Evolutionary conservation across 768 basidiomycete genomes (phyloP).

Genomic region (Termitomyces titanicus): DNA sequence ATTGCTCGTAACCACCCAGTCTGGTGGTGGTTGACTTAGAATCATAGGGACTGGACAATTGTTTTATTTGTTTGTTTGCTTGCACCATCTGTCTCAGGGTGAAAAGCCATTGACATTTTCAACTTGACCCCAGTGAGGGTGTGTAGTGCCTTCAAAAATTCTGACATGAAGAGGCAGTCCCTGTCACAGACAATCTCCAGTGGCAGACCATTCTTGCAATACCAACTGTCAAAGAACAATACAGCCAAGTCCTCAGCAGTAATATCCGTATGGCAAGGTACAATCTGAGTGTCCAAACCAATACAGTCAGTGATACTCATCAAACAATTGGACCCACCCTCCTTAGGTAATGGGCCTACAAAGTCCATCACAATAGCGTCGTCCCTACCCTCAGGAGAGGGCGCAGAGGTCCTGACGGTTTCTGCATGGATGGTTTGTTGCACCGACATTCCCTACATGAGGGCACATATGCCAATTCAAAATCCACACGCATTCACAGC

Average conservation of each 20-base stretch:
- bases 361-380: neutral
- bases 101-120: neutral
- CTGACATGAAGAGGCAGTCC: neutral
- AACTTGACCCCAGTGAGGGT: neutral
- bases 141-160: neutral
- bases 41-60: neutral
- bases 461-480: conserved; percentile 4
- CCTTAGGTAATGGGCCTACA: neutral
- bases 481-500: conserved; percentile 28
- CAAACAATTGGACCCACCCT: neutral
- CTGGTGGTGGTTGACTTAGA: neutral
- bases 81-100: neutral
- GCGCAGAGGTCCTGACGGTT: conserved; percentile 22
- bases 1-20: neutral
- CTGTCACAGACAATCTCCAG: no score
- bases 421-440: no score
- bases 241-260: neutral
- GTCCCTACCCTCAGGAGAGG: conserved; percentile 16
- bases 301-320: neutral
- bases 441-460: conserved; percentile 6
- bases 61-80: neutral
- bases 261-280: no score
- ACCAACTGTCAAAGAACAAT: no score
- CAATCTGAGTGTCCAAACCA: neutral
- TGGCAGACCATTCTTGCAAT: no score